These are phyloP conservation scores for Sarcodon aspratus DNA, from an alignment of 768 basidiomycete species.

Conservation along the genomic window DNA sequence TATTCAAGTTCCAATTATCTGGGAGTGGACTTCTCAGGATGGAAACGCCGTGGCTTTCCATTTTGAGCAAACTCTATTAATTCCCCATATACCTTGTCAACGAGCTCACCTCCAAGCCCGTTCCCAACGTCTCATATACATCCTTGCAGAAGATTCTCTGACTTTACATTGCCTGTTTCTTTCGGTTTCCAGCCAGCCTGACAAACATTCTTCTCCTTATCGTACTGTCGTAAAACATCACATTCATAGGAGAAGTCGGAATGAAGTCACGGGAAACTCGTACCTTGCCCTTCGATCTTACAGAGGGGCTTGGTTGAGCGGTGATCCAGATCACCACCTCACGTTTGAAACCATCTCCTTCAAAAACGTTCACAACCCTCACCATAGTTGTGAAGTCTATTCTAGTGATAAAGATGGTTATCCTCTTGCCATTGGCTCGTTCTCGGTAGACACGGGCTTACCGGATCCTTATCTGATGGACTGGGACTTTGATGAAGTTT, in stretches of 20 bases:
- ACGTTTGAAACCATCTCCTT: neutral
- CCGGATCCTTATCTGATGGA: neutral
- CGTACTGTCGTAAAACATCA: neutral
- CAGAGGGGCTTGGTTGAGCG: neutral
- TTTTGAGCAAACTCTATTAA: neutral
- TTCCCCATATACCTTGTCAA: neutral
- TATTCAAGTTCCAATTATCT: neutral
- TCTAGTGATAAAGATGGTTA: neutral
- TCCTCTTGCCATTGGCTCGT: neutral
- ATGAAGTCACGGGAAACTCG: neutral
- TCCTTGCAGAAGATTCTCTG: neutral
- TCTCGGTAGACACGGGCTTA: neutral
- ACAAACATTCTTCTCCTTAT: neutral
- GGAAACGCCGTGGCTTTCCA: neutral
- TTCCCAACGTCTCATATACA: neutral
- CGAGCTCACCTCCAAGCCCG: neutral
- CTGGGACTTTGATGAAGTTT: neutral
- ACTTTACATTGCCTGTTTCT: neutral
- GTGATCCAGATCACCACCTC: neutral
- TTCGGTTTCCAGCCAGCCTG: neutral
- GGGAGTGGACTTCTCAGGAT: neutral
- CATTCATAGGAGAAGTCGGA: neutral
- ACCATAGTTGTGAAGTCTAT: neutral
- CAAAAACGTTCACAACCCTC: neutral
- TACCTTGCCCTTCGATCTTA: neutral